These are phyloP conservation scores for Pestalotiopsis sp. DNA, from an alignment of 2,329 filamentous ascomycete species.

Conservation along the genomic window DNA sequence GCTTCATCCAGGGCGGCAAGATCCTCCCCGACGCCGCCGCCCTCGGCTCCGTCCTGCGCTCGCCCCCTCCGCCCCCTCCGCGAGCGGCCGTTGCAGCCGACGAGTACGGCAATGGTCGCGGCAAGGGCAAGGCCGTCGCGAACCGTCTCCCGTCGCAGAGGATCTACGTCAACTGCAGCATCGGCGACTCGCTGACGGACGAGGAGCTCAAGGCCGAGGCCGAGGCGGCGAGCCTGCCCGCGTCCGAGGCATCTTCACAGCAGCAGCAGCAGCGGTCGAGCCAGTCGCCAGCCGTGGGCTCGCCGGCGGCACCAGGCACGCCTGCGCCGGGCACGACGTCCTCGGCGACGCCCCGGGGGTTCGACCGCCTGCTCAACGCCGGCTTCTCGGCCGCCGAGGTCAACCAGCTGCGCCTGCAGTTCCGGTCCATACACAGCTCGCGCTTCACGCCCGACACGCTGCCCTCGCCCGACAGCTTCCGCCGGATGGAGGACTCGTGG, in stretches of 20 bases:
- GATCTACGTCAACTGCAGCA: constrained; percentile 92
- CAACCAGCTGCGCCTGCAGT: constrained; percentile 82
- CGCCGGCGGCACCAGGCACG: constrained; percentile 14
- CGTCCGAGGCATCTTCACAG: constrained; percentile 8
- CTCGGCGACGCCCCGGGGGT: constrained; percentile 69
- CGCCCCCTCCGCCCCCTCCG: constrained; percentile 57
- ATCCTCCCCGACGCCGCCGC: constrained; percentile 76
- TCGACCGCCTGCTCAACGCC: constrained; percentile 80
- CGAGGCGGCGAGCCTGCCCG: constrained; percentile 35
- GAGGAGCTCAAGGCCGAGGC: constrained; percentile 73
- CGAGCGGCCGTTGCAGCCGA: neutral
- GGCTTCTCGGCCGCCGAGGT: constrained; percentile 87
- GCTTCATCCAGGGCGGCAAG: constrained; percentile 88
- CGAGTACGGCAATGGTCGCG: constrained; percentile 33
- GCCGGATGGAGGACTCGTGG: constrained; percentile 86
- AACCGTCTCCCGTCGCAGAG: constrained; percentile 52
- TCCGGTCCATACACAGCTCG: constrained; percentile 80
- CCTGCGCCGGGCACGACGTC: constrained; percentile 18
- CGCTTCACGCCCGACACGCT: constrained; percentile 87
- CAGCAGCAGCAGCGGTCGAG: neutral
- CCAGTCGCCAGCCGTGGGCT: neutral
- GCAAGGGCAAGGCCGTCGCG: constrained; percentile 67
- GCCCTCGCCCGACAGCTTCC: constrained; percentile 76
- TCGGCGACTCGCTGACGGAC: constrained; percentile 73
- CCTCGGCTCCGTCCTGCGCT: constrained; percentile 68